Base-by-base conservation (phyloP, 1,139 yeast genomes). In the Candida frijolesensis region DNA sequence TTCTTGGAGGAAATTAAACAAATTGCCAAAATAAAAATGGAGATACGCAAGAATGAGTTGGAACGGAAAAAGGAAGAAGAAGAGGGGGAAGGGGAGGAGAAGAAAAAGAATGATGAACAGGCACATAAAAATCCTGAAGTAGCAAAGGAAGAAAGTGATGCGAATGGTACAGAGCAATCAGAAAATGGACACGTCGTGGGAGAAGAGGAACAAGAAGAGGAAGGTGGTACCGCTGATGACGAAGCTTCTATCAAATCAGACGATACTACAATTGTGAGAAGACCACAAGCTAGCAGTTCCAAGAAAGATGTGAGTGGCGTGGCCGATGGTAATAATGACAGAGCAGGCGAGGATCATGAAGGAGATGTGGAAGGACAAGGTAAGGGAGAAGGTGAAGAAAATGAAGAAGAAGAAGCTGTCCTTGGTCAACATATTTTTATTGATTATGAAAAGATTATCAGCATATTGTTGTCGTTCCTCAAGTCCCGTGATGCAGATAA, bases 341-440 rank as follows among this genome's bases (percentile, higher is more conserved):
- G 2, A 15, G 15, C 16, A 8, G 41, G 37, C 14, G 39, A 27
- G 15, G 4, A 19, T 19, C 22, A 19, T 4, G 29, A 25, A 25
- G 29, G 4, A 2, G 29, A 25, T 4, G 29, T 2, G 10, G 29
- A 8, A 25, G 29, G 29, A 25, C 46, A 33, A 14, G 27, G 6
- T 3, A 29, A 41, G 2, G 53, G 43, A 4, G 42, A 46, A 5
- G 47, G 14, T 7, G 48, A 41, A 15, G 50, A 48, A 7, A 54
- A 49, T 10, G 57, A 53, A 4, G 65, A 61, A 3, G 70, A 68
- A 12, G 72, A 65, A 45, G 89, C 84, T 5, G 69, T 84, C 9
- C 75, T 86, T 15, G 97, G 97, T 0, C 97, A 91, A 63, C 96
- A 94, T 62, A 85, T 91, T 18, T 83, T 82, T 54, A 79, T 94